Evolutionary conservation across 1,284 basidiomycete genomes (phyloP).

Genomic region (Tilletia horrida): DNA sequence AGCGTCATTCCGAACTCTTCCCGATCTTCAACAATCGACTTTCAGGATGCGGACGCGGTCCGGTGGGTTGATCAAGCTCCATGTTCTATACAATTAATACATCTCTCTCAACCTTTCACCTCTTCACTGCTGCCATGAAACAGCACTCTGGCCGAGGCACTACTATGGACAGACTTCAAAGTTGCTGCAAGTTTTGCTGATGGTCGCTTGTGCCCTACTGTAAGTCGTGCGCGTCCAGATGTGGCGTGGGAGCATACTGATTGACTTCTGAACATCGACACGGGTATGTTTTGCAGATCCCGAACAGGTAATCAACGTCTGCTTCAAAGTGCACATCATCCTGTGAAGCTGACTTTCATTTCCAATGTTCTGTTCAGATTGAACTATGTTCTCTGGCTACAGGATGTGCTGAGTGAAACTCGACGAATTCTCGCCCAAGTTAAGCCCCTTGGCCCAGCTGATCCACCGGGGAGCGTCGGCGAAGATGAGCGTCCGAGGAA

Average conservation of each 20-base stretch:
- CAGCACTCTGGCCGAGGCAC: constrained; percentile 26
- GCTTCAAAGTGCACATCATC: neutral
- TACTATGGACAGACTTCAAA: constrained; percentile 30
- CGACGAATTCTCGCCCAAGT: neutral
- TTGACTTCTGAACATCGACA: neutral
- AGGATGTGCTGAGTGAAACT: constrained; percentile 18
- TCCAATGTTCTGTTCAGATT: constrained; percentile 3
- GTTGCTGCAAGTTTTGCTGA: constrained; percentile 19
- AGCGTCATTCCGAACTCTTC: neutral
- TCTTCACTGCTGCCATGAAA: neutral
- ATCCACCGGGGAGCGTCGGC: neutral
- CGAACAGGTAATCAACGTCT: neutral
- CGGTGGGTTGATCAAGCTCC: neutral
- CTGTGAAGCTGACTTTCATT: neutral
- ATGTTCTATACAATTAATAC: too few relatives aligned
- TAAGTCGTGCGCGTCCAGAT: constrained; percentile 23
- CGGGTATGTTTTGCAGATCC: neutral
- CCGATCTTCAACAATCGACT: constrained; percentile 17
- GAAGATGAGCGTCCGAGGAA: constrained; percentile 9
- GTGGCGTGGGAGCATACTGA: constrained; percentile 21
- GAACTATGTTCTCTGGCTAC: constrained; percentile 26
- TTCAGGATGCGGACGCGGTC: constrained; percentile 22
- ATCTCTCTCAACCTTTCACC: neutral
- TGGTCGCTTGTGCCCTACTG: constrained; percentile 31
- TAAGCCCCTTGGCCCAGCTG: neutral